Evolutionary conservation across 345 rosid species (phyloP), one percentile per base, ranked within the genome.

Genomic region (Cardamine resedifolia): DNA sequence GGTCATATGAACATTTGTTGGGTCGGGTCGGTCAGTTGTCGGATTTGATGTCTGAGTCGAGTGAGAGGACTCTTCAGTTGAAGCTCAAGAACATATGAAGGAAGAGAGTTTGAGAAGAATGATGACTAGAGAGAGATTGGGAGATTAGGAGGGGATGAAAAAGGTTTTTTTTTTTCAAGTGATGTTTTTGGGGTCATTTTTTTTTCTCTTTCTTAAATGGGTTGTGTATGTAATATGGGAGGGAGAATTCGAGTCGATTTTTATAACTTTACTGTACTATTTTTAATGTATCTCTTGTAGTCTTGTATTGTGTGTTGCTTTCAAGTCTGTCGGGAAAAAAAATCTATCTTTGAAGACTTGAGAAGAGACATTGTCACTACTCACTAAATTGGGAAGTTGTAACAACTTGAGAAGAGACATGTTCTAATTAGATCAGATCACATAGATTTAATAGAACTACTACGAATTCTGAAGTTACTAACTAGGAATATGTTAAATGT

Each of bases 211-310:
- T 51, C 26, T 3, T 0, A 26, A 63, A 56, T 49, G 72, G 56
- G 64, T 8, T 75, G 75, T 76, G 56, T 69, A 76, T 76, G 75
- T 69, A 69, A 69, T 62, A 69, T 56, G 75, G 66, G 68, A 64
- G 63, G 65, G 79, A 68, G 50, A 45, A 68, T 21, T 33, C 14
- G 64, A 60, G 70, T 75, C 70, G 48, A 52, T 68, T 76, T 61
- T 62, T 72, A 15, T 52, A 19, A 68, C 10, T 53, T 59, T 24
- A 64, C 55, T 62, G 52, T 45, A 69, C 51, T 69, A 47, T 60
- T 67, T 73, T 45, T 23, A 33, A 3, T 30, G 26, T 55, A 47
- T 61, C 53, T 11, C 24, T 36, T 39, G 43, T 68, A n/a, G n/a
- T n/a, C n/a, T n/a, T n/a, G 74, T 75, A 52, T n/a, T n/a, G n/a